Base-by-base conservation (phyloP, 495 filamentous ascomycete genomes). In the Daldinia decipiens region DNA sequence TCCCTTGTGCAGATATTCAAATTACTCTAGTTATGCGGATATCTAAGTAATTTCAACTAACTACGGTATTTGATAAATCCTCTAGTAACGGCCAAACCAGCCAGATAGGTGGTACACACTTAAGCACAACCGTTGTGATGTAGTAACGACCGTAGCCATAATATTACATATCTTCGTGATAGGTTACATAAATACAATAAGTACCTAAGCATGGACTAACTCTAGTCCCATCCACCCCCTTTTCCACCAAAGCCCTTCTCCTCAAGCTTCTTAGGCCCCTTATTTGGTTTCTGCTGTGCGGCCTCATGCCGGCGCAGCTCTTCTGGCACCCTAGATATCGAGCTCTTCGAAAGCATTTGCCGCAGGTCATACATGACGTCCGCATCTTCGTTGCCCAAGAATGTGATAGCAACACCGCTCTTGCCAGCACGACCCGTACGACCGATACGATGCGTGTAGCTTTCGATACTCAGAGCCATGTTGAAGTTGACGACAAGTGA, bases 371-470 rank as follows among this genome's bases (percentile, higher is more conserved):
- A 98, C 91, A 99, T 87, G 13, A 95, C 91, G 78, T 98, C 95
- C 1, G 86, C 71, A 84, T 99, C 95, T 80, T 99, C 95, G 73
- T 89, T 92, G 51, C 95, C 94, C 80, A 98, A 79, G 85, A 99
- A 99, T 0, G 95, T 98, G 60, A 99, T 95, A 24, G 95, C 92
- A 63, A 97, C 90, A 91, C 95, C 95, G 72, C 90, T 96, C 87
- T 98, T 98, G 34, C 96, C 96, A 29, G 96, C 95, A 90, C 95
- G 89, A 86, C 95, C 95, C 9, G 95, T 99, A 83, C 95, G 90
- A 79, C 95, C 95, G 73, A 99, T 94, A 86, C 95, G 90, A 86
- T 99, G 95, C 12, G 95, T 98, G 77, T 99, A 99, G 72, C 89
- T 91, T 80, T 99, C 95, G 73, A 99, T 99, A 68, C 85, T 92